Percentiles rank a stretch among this genome's conserved stretches.
Conservation (phyloP, 176 grass and related monocot genomes). For the Aegilops bicornis region DNA sequence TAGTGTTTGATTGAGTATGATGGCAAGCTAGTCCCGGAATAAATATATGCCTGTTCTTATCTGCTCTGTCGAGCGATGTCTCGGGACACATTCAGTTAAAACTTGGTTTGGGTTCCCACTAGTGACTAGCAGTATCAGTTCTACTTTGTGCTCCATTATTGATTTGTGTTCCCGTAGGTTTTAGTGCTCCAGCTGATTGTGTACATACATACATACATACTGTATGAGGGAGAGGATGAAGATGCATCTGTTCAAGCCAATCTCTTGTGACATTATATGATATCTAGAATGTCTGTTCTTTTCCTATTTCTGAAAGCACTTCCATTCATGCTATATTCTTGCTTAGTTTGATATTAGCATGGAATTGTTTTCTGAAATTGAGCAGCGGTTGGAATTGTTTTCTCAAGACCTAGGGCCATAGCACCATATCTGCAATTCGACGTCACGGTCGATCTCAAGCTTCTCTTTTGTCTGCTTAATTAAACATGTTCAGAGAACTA, state of each 20-base stretch:
- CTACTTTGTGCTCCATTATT: not conserved
- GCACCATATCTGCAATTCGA: not conserved
- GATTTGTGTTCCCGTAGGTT: not conserved
- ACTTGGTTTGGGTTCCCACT: not conserved
- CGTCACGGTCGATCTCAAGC: not conserved
- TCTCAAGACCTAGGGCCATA: not conserved
- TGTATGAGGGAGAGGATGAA: not conserved
- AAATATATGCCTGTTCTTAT: conserved; percentile 35
- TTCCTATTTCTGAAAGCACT: not conserved
- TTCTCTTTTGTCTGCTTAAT: not conserved
- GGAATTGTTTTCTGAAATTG: too few species aligned
- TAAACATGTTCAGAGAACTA: not conserved
- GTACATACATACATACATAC: too few species aligned
- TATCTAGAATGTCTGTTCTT: too few species aligned
- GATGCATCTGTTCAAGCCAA: too few species aligned
- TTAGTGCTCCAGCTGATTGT: not conserved
- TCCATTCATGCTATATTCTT: not conserved
- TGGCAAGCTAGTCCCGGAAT: conserved; percentile 29
- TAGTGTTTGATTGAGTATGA: conserved; percentile 30
- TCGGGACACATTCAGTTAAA: not conserved
- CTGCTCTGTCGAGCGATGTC: conserved; percentile 13
- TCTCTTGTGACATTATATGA: too few species aligned
- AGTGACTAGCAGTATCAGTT: not conserved
- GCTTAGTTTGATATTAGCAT: not conserved
- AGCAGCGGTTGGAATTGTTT: too few species aligned